Base-by-base conservation (phyloP, 23 red algal genomes). In the Gracilaria gracilis region DNA sequence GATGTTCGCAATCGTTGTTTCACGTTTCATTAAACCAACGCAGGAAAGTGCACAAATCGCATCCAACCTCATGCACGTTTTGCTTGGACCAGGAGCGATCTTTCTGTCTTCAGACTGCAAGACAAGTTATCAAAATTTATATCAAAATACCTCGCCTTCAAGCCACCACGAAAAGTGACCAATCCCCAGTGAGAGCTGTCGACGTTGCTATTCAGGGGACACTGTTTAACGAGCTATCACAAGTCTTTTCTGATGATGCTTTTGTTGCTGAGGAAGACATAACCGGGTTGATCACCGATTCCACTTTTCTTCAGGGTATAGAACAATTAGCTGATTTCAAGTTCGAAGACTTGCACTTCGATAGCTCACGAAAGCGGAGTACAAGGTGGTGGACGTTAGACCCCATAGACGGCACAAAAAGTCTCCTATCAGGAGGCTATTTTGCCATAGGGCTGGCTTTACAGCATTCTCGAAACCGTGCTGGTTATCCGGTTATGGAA, bases 241-340 rank as follows among this genome's bases (percentile, higher is more conserved):
- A 53, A 31, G 28, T 20, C 32, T 74, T 87, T 32, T 57, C 61
- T 15, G 27, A 70, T n/a, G 83, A 87, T 24, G 32, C 51, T 36
- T 58, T 87, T 39, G 38, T 87, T 74, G 83, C 62, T 8, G 83
- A 87, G 62, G 83, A 87, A 74, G 83, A 87, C 33, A 57, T 72
- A 23, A 31, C 83, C 28, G 59, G 36, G 5, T 51, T 69, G 11
- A 61, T 58, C 64, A 37, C 21, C 44, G 25, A 72, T 36, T 0
- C 4, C 19, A 27, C 47, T 25, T 49, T 74, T 38, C 40, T 69
- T 34, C 28, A 87, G 4, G 39, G 13, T 4, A 33, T 72, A 17
- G n/a, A 70, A 27, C 53, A 50, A 46, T 57, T 74, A 28, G 50
- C 57, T 72, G 83, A 57, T 28, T 70, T 72, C 64, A 28, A 14